Evolutionary conservation across 1,139 yeast species (phyloP).

Genomic region (Diutina pseudorugosa): DNA sequence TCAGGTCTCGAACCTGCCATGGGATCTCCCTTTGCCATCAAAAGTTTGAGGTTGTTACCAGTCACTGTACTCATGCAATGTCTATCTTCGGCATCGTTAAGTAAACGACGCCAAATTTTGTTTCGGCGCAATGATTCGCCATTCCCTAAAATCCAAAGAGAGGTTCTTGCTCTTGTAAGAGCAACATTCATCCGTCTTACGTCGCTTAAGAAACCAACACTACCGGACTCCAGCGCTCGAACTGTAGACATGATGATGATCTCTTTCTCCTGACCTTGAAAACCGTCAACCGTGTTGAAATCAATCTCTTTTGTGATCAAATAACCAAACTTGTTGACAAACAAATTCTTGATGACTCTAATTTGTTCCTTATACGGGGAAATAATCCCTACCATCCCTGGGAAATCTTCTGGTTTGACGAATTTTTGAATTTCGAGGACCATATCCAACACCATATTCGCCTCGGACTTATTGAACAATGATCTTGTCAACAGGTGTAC

Average conservation of each 20-base stretch:
- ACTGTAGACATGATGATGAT: conserved; percentile 91
- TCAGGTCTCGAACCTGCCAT: neutral
- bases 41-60: neutral
- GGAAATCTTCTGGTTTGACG: conserved; percentile 43
- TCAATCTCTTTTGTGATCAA: conserved; percentile 57
- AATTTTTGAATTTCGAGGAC: conserved; percentile 40
- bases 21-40: neutral
- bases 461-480: conserved; percentile 58
- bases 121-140: conserved; percentile 48
- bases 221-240: conserved; percentile 55
- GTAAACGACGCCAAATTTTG: conserved; percentile 56
- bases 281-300: conserved; percentile 94
- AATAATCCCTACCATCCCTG: conserved; percentile 76
- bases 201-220: conserved; percentile 85
- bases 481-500: conserved; percentile 57
- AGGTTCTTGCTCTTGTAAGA: conserved; percentile 81
- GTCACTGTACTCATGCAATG: conserved; percentile 19
- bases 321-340: conserved; percentile 49
- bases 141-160: conserved; percentile 89
- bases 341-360: conserved; percentile 40
- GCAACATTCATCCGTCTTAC: conserved; percentile 94
- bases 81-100: conserved; percentile 50
- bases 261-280: conserved; percentile 97
- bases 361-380: conserved; percentile 94
- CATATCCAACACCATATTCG: conserved; percentile 58